These are phyloP conservation scores for Exserohilum rostratum DNA, from an alignment of 2,329 filamentous ascomycete species.

Conservation along the genomic window DNA sequence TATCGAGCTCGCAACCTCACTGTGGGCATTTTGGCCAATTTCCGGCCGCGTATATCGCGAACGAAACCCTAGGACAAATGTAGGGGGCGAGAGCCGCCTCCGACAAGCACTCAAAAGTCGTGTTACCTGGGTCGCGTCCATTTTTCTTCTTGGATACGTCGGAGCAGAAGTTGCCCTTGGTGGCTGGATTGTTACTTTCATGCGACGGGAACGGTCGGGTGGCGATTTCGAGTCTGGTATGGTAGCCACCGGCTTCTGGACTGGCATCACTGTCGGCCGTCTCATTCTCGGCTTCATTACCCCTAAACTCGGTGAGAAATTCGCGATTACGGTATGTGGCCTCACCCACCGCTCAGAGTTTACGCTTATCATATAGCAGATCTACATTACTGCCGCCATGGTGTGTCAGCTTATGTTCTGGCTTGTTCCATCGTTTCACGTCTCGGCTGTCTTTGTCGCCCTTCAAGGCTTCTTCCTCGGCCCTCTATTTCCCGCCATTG, in stretches of 20 bases:
- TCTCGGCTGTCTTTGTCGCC: conserved; percentile 72
- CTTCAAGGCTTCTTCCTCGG: conserved; percentile 81
- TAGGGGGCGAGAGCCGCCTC: conserved; percentile 53
- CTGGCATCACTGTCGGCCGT: conserved; percentile 77
- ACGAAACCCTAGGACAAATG: conserved; percentile 48
- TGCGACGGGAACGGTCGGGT: conserved; percentile 73
- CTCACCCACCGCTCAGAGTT: background rate
- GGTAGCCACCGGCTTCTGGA: conserved; percentile 81
- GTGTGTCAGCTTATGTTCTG: conserved; percentile 76
- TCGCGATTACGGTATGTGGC: conserved; percentile 51
- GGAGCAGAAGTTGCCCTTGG: conserved; percentile 75
- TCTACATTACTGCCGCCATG: conserved; percentile 69
- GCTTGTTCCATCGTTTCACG: conserved; percentile 78
- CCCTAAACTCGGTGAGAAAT: conserved; percentile 72
- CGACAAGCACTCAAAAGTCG: conserved; percentile 54
- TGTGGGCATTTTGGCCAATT: conserved; percentile 66
- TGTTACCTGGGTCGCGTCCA: conserved; percentile 70
- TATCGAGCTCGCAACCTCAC: conserved; percentile 61
- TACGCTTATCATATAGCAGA: conserved; percentile 31
- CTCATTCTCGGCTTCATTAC: conserved; percentile 78
- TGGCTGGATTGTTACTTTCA: conserved; percentile 83
- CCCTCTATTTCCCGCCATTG: conserved; percentile 75
- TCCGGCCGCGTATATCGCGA: conserved; percentile 63
- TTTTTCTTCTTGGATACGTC: conserved; percentile 77
- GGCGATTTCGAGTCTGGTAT: conserved; percentile 70